phyloP scores from a whole-genome alignment of 345 rosid genomes.

The Gossypium thurberi region DNA sequence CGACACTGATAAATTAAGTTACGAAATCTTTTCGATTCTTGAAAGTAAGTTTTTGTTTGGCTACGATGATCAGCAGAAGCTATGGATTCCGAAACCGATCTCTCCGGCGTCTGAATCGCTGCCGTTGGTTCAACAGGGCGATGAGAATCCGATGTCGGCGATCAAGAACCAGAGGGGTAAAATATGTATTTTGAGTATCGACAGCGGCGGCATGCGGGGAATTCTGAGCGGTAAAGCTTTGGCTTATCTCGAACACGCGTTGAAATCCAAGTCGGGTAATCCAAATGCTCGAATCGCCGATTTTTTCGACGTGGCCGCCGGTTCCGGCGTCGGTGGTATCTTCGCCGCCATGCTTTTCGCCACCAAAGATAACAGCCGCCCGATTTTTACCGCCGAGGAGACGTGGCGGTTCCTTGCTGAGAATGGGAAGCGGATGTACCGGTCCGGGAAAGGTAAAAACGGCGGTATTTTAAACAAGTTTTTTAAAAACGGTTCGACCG shows the following conservation, averaged over 20 bases:
- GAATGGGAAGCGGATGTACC: constrained; percentile 57
- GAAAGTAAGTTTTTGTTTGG: constrained; percentile 90
- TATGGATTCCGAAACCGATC: constrained; percentile 60
- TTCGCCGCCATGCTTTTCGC: constrained; percentile 90
- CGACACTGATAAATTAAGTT: constrained; percentile 91
- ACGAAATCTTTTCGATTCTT: constrained; percentile 90
- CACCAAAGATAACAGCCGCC: constrained; percentile 61
- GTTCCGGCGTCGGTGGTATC: constrained; percentile 85
- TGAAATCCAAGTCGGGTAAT: constrained; percentile 73
- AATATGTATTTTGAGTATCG: constrained; percentile 77
- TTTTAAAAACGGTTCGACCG: constrained; percentile 40
- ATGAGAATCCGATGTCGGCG: constrained; percentile 22
- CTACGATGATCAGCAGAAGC: constrained; percentile 75
- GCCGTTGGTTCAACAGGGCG: background rate
- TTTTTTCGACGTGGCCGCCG: constrained; percentile 88
- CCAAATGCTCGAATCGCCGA: constrained; percentile 88
- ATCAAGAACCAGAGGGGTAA: constrained; percentile 91
- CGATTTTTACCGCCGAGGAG: constrained; percentile 73
- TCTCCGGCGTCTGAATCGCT: constrained; percentile 25
- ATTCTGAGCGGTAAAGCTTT: constrained; percentile 82
- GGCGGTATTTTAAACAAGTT: constrained; percentile 43
- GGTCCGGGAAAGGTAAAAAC: constrained; percentile 24
- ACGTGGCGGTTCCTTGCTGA: constrained; percentile 86
- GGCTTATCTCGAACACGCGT: constrained; percentile 73
- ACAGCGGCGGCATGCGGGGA: constrained; percentile 90